A percentile compares a stretch with the other conserved stretches of the same genome.
phyloP scores from a whole-genome alignment of 495 filamentous ascomycete genomes.

The Hypoxylon subgilvum region DNA sequence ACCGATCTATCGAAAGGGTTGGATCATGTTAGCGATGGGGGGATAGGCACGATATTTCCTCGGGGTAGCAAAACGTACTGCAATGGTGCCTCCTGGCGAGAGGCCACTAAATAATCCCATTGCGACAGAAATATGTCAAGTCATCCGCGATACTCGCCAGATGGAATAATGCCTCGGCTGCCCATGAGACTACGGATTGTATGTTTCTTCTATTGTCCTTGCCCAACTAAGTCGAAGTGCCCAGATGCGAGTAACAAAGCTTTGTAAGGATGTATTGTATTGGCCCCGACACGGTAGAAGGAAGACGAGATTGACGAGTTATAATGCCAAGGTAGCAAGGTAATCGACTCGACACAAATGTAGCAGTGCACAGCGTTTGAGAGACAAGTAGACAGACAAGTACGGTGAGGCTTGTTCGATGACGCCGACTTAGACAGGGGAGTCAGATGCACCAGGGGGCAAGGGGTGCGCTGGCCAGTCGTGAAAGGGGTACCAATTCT shows the following conservation, averaged over 20 bases:
- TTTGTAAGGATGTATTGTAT: conserved; percentile 2
- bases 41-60: neutral
- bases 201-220: neutral
- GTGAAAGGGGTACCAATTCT: neutral
- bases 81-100: conserved; percentile 85
- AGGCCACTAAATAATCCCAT: conserved; percentile 83
- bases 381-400: conserved; percentile 7
- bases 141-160: conserved; percentile 33
- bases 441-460: neutral
- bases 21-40: conserved; percentile 2
- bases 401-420: conserved; percentile 26
- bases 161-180: conserved; percentile 27
- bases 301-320: neutral
- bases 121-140: conserved; percentile 43
- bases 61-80: conserved; percentile 61
- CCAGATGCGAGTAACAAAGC: neutral
- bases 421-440: conserved; percentile 23
- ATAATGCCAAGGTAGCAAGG: too few species aligned
- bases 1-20: conserved; percentile 67
- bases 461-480: conserved; percentile 19
- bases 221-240: neutral
- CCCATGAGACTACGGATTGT: conserved; percentile 30
- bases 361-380: conserved; percentile 14
- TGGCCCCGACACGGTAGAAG: neutral
- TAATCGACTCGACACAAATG: conserved; percentile 13